Conservation (phyloP, 2,329 filamentous ascomycete species). For the Metarhizium rileyi region DNA sequence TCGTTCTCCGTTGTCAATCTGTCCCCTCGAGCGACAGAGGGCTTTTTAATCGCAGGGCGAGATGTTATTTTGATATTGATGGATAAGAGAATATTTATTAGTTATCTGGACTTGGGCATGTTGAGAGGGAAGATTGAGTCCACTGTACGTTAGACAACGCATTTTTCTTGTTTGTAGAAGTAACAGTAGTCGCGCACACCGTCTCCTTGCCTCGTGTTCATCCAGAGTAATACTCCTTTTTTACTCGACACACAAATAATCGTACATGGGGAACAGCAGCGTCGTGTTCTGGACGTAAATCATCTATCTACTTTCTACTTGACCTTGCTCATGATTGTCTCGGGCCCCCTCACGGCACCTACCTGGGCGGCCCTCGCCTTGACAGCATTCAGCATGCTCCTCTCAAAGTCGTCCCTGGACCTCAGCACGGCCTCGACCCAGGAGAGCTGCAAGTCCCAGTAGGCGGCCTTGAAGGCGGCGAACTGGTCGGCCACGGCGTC, state of each 20-base stretch:
- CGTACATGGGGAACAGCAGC: neutral
- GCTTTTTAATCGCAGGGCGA: neutral
- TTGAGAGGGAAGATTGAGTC: neutral
- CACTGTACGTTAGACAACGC: neutral
- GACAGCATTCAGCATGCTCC: constrained; percentile 76
- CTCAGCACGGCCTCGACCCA: constrained; percentile 93
- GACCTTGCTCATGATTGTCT: constrained; percentile 92
- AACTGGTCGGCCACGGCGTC: constrained; percentile 67
- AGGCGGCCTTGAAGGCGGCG: constrained; percentile 69
- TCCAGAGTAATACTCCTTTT: neutral
- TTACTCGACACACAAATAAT: neutral
- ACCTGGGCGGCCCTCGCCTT: constrained; percentile 84
- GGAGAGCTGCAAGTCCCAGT: constrained; percentile 88
- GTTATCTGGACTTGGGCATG: neutral
- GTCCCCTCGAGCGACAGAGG: neutral
- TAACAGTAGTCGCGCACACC: neutral
- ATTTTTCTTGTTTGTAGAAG: neutral
- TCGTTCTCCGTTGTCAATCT: neutral
- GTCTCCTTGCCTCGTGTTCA: neutral
- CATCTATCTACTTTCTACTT: constrained; percentile 39
- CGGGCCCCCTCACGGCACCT: constrained; percentile 66
- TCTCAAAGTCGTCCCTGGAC: constrained; percentile 85
- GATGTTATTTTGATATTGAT: neutral
- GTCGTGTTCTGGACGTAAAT: neutral
- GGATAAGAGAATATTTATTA: neutral